Base-by-base conservation (phyloP, 306 rosid species). In the Prinsepia uniflora region DNA sequence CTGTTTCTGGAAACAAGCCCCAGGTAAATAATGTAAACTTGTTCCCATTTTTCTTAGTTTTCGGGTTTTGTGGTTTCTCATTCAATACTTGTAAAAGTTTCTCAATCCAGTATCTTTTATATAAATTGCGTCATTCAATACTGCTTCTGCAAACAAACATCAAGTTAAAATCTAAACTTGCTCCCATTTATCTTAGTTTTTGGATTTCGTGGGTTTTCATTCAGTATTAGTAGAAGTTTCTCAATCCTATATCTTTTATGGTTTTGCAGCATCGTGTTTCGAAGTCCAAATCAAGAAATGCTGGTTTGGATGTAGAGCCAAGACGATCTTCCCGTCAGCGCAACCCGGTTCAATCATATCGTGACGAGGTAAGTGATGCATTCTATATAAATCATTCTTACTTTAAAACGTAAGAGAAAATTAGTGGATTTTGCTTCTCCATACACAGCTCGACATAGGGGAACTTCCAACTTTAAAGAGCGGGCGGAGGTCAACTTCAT, bases 261-360 rank as follows among this genome's bases (percentile, higher is more conserved):
- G 12, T 17, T 48, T 2, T 72, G 80, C 80, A 88, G 95, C 79
- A 58, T 41, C 71, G 49, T 40, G 53, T 43, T 76, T 79, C 80
- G 24, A 83, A 76, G 54, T 75, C 24, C 17, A 84, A 45, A 76
- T n/a, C 82, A 46, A 78, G 75, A 74, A 71, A 55, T 53, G 44
- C 50, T 70, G 47, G 0, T 43, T 70, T 56, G 12, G 71, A 15
- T 6, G 66, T 57, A 42, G 92, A 86, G 67, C 92, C 82, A 17
- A 87, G 92, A 72, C 85, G 92, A 6, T 86, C 92, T 73, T 62
- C 87, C 30, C 87, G 87, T 2, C 72, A 20, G 7, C 83, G 96
- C 65, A 83, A 81, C 45, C 68, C 85, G 20, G 79, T 78, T 75
- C 46, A 69, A 63, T 63, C 90, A 1, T 89, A 87, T 66, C 50